Evolutionary conservation across 2,329 filamentous ascomycete genomes (phyloP), one percentile per base, ranked within the genome.

Genomic region (Fusarium nelsonii): DNA sequence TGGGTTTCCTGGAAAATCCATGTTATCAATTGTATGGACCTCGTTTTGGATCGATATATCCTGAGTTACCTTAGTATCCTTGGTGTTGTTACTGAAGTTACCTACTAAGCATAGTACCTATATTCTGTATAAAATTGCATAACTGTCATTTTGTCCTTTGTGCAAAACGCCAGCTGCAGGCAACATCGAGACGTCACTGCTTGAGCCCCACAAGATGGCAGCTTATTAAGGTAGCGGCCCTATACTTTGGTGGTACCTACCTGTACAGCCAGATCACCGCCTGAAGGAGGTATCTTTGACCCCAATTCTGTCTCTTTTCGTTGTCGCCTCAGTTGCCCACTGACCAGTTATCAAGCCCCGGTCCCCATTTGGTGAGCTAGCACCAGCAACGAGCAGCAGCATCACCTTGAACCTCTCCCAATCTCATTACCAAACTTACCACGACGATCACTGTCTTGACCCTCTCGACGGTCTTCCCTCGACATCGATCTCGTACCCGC

Each of bases 151-250:
- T 14, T 33, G 43, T 32, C 11, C 45, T 49, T 69, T 59, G 52
- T 69, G 66, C 52, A 62, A 55, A 18, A 28, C 32, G 51, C 50
- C 43, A 20, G 53, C 58, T 60, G 73, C 74, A 76, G 75, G 75
- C 76, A 78, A 74, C 76, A 77, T 78, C 74, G 76, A 76, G 74
- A 78, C 76, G 76, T 78, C 76, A 78, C 76, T 77, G 54, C 50
- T 63, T 36, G 9, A 40, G 68, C 63, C 71, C 71, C 73, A 74
- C 73, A 60, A 41, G 9, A 53, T 48, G 32, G 43, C 57, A 44
- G 68, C 68, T 69, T 69, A 69, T 52, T 63, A 58, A 65, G 64
- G 63, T 49, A 46, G 15, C 58, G 34, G 34, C 51, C 48, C 44
- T 43, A 28, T 56, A 70, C 65, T 50, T 71, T 48, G 33, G 30